phyloP scores from a whole-genome alignment of 805 yeast genomes.

The Candida endomychidarum region DNA sequence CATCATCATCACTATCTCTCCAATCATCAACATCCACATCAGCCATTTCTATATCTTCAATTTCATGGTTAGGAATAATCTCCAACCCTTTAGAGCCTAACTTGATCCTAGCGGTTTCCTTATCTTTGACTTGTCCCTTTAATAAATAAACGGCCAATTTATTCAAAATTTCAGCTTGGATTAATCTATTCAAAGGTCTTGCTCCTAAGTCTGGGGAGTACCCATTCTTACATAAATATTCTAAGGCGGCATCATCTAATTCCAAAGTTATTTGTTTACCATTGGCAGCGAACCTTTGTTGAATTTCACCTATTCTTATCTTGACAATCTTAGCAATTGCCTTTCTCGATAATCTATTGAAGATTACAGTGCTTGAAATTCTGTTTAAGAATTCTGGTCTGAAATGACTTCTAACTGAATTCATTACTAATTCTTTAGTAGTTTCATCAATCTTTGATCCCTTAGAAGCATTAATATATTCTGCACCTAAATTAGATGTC shows the following conservation, averaged over 20 bases:
- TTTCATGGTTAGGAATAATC: constrained; percentile 84
- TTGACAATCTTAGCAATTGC: constrained; percentile 91
- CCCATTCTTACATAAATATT: constrained; percentile 80
- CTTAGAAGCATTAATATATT: constrained; percentile 68
- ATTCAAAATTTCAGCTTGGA: constrained; percentile 85
- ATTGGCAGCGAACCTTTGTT: constrained; percentile 77
- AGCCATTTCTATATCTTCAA: constrained; percentile 47
- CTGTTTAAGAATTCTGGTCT: constrained; percentile 97
- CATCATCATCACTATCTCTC: constrained; percentile 60
- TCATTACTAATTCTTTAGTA: constrained; percentile 79
- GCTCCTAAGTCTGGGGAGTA: constrained; percentile 96
- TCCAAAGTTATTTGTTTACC: constrained; percentile 75
- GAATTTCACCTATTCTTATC: constrained; percentile 81
- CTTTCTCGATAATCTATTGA: constrained; percentile 87
- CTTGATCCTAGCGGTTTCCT: constrained; percentile 76
- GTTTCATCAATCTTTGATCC: constrained; percentile 63
- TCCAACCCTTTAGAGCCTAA: constrained; percentile 63
- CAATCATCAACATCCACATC: constrained; percentile 60
- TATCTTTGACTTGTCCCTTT: constrained; percentile 83
- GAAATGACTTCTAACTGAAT: constrained; percentile 81
- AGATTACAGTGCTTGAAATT: constrained; percentile 88
- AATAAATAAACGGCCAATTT: constrained; percentile 84
- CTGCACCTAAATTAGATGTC: constrained; percentile 98
- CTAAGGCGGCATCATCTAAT: constrained; percentile 74
- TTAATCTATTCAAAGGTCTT: constrained; percentile 89